These are phyloP conservation scores for Tetrahymena elliotti DNA, from an alignment of 73 alveolate genomes.

Conservation along the genomic window DNA sequence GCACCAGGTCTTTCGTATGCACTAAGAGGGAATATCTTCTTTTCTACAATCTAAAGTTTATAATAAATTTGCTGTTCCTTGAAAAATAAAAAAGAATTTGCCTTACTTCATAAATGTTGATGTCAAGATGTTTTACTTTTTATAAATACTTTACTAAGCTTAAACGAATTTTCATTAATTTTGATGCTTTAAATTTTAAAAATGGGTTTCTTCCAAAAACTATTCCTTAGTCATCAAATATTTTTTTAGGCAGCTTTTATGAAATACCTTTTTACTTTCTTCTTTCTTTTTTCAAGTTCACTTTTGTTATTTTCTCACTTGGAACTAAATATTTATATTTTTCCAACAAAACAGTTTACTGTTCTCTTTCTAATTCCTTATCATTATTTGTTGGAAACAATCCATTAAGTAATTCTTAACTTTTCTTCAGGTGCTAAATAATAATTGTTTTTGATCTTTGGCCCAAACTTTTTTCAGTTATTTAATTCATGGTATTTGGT, in stretches of 20 bases:
- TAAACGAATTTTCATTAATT: not conserved
- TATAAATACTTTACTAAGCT: not conserved
- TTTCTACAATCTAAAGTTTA: not conserved
- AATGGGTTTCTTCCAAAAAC: not conserved
- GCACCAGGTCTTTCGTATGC: not conserved
- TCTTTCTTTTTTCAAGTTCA: not conserved
- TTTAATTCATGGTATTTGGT: not conserved
- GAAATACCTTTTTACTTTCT: not conserved
- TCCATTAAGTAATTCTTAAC: not conserved
- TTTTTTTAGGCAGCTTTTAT: not conserved
- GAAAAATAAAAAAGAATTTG: not conserved
- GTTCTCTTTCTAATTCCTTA: not conserved
- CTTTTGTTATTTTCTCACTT: not conserved
- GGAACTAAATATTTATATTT: not conserved
- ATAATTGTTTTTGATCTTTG: not conserved
- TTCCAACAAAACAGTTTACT: not conserved
- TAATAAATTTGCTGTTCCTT: not conserved
- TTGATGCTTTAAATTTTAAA: not conserved
- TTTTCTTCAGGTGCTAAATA: not conserved
- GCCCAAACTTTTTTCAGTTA: not conserved
- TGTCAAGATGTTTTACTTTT: not conserved
- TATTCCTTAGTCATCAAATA: not conserved
- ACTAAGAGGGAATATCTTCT: not conserved
- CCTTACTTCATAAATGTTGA: not conserved
- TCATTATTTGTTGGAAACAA: not conserved